Evolutionary conservation across 441 rosid genomes (phyloP).

Genomic region (Monsonia emarginata): DNA sequence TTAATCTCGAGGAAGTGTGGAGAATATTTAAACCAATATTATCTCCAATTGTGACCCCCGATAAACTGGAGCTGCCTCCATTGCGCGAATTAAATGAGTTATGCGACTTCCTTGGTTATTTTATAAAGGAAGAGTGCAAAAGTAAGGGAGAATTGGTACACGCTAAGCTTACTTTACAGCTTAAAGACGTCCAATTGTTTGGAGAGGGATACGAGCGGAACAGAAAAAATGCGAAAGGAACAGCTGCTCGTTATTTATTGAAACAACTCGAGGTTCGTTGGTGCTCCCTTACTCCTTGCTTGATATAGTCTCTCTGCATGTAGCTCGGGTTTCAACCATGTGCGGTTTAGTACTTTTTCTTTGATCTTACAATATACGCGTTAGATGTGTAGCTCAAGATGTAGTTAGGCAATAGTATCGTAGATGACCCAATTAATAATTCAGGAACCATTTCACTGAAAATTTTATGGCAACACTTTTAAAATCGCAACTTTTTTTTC

Average conservation of each 20-base stretch:
- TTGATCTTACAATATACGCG: too few relatives aligned
- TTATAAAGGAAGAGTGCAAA: slow-evolving; percentile 32
- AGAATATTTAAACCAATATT: slow-evolving; percentile 59
- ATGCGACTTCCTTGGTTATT: slow-evolving; percentile 74
- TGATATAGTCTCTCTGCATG: too few relatives aligned
- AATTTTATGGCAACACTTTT: too few relatives aligned
- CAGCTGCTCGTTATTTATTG: slow-evolving; percentile 69
- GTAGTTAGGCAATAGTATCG: too few relatives aligned
- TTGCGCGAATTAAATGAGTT: slow-evolving; percentile 59
- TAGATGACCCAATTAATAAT: too few relatives aligned
- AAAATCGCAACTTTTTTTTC: too few relatives aligned
- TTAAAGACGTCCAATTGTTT: slow-evolving; percentile 48
- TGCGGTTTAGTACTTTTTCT: neutral
- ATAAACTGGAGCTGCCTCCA: slow-evolving; percentile 75
- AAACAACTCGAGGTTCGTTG: slow-evolving; percentile 63
- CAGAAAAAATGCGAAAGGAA: slow-evolving; percentile 63
- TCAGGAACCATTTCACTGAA: too few relatives aligned
- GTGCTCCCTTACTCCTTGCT: neutral
- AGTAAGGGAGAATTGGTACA: slow-evolving; percentile 43
- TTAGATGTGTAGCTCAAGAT: too few relatives aligned
- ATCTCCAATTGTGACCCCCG: slow-evolving; percentile 77
- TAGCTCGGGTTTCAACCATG: too few relatives aligned
- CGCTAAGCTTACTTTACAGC: slow-evolving; percentile 54
- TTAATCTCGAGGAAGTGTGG: slow-evolving; percentile 73
- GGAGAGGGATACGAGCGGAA: slow-evolving; percentile 54